Conservation (phyloP, 2,329 filamentous ascomycete species). For the Thelonectria olida region DNA sequence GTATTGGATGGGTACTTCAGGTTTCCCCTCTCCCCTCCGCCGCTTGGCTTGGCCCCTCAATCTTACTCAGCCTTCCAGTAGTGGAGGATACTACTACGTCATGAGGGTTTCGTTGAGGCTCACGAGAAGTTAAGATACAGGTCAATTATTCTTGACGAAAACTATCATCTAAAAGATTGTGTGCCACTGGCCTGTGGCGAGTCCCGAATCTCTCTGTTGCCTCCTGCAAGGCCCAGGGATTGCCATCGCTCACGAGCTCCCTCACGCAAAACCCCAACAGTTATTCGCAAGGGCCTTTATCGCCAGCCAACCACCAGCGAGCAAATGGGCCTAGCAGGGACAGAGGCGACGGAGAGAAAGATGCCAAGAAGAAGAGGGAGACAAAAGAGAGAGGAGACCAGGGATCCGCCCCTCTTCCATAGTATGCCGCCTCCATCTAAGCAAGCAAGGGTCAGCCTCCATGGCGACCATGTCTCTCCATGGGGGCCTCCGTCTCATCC, state of each 20-base stretch:
- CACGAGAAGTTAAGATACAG: neutral
- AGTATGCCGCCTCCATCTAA: slow-evolving; percentile 10
- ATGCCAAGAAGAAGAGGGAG: slow-evolving; percentile 1
- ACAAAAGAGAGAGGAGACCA: slow-evolving; percentile 4
- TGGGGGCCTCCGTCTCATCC: slow-evolving; percentile 18
- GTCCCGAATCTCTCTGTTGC: neutral
- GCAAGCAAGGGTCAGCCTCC: slow-evolving; percentile 12
- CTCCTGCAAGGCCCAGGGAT: neutral
- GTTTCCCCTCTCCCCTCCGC: slow-evolving; percentile 5
- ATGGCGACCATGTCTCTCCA: slow-evolving; percentile 11
- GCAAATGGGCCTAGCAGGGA: neutral
- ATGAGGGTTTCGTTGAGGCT: neutral
- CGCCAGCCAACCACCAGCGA: slow-evolving; percentile 11
- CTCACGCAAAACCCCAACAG: neutral
- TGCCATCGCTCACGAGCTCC: neutral
- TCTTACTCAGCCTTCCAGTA: neutral
- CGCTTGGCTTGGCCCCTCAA: neutral
- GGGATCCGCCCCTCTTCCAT: slow-evolving; percentile 13
- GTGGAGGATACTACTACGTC: neutral
- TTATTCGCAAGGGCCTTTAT: slow-evolving; percentile 12
- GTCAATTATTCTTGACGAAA: neutral
- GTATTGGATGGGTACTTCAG: neutral
- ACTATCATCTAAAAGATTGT: neutral
- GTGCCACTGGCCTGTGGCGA: neutral
- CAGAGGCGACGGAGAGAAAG: neutral